These are phyloP conservation scores for Nigrospora osmanthi DNA, from an alignment of 2,329 filamentous ascomycete species.

Conservation along the genomic window DNA sequence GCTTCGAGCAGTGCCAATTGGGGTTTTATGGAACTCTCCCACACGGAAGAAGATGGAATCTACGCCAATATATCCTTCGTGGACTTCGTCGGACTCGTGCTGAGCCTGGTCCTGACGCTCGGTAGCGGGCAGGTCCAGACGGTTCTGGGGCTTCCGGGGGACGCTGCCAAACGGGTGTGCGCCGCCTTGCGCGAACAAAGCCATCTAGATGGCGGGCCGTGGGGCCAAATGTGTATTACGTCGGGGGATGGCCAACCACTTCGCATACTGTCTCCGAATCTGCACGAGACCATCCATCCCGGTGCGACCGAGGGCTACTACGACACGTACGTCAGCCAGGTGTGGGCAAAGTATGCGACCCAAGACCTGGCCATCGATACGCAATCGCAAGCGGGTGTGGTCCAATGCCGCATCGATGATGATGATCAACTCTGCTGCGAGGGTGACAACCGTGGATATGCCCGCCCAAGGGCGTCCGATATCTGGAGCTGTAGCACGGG, in stretches of 20 bases:
- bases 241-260: slow-evolving; percentile 28
- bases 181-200: neutral
- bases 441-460: slow-evolving; percentile 27
- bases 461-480: slow-evolving; percentile 20
- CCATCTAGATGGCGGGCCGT: neutral
- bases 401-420: slow-evolving; percentile 26
- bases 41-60: slow-evolving; percentile 24
- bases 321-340: slow-evolving; percentile 33
- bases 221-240: neutral
- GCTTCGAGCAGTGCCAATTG: slow-evolving; percentile 34
- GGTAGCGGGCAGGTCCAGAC: slow-evolving; percentile 26
- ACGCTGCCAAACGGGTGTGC: neutral
- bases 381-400: slow-evolving; percentile 24
- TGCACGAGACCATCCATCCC: slow-evolving; percentile 26
- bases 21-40: slow-evolving; percentile 42
- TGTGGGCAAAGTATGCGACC: slow-evolving; percentile 33
- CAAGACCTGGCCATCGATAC: slow-evolving; percentile 32
- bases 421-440: slow-evolving; percentile 26
- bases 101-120: slow-evolving; percentile 38
- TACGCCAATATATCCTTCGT: slow-evolving; percentile 44
- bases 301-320: slow-evolving; percentile 33
- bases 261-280: slow-evolving; percentile 35
- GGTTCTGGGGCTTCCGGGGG: neutral
- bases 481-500: slow-evolving; percentile 45
- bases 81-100: slow-evolving; percentile 40